Base-by-base conservation (phyloP, 371 early-diverging fungal genomes). In the Lichtheimia ornata region DNA sequence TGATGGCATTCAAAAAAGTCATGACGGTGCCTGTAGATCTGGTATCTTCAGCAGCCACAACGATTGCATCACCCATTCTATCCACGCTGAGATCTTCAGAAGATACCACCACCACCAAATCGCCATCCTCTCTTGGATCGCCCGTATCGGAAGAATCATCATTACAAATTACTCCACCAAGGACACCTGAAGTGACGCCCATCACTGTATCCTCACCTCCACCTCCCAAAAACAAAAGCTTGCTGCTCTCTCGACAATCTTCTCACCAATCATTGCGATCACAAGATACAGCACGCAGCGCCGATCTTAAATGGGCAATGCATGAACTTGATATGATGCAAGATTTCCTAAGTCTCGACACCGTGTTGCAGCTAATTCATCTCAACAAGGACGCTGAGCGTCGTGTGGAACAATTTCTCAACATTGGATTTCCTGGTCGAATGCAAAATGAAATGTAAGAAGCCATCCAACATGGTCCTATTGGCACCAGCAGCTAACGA, bases 301-400 rank as follows among this genome's bases (percentile, higher is more conserved):
- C 40, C 28, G 69, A 68, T 11, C 28, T 57, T 0, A 58, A 53
- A 20, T 43, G 14, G 4, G 61, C 61, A 0, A 53, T 68, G 57
- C 61, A 59, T 28, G 64, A 65, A 73, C 76, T 74, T 11, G 85
- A 89, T 56, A 78, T 82, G 63, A 57, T 92, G 66, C 85, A 86
- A 28, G 74, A 84, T 13, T 62, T 88, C 35, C 71, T 95, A 41
- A 88, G 89, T 63, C 73, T 95, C 25, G 94, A 93, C 62, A 70
- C 91, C 63, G 88, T 89, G 9, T 70, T 94, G 58, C 83, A 88
- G 56, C 73, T 95, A 73, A 87, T 94, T 56, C 88, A 94, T 65
- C 61, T 85, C 20, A 93, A 94, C 71, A 90, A 93, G 69, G 93
- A 91, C 61, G 79, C 89, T 0, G 66, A 94, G 49, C 86, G 82